Evolutionary conservation across 768 basidiomycete species (phyloP).

Genomic region (Gymnopilus dilepis): DNA sequence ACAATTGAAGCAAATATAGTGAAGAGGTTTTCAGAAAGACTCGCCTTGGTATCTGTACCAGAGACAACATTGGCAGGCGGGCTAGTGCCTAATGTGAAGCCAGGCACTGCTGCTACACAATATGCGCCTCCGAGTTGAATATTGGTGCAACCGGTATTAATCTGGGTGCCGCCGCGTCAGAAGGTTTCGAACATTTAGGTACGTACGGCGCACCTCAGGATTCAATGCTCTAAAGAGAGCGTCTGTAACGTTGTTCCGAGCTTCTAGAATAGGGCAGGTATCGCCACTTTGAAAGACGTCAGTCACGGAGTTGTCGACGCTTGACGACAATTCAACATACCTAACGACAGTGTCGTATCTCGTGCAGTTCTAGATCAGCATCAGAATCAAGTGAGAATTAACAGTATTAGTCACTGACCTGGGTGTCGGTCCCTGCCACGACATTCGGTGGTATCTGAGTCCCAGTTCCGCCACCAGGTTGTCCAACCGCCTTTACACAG

Average conservation of each 20-base stretch:
- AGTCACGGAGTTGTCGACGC: too few relatives aligned
- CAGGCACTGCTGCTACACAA: conserved; percentile 5
- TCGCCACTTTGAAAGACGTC: not conserved
- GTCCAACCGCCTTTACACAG: conserved; percentile 20
- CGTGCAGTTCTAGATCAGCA: conserved; percentile 1
- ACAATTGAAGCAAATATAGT: too few relatives aligned
- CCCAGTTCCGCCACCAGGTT: not conserved
- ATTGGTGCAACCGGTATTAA: conserved; percentile 12
- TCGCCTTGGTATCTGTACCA: conserved; percentile 9
- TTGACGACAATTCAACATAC: not conserved
- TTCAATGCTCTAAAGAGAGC: conserved; percentile 2
- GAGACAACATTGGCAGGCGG: conserved; percentile 10
- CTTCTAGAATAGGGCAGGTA: conserved; percentile 5
- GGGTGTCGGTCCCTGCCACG: conserved; percentile 1
- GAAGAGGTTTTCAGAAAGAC: too few relatives aligned
- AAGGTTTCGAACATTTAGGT: not conserved
- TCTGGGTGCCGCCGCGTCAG: not conserved
- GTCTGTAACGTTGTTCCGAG: conserved; percentile 1
- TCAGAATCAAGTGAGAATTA: too few relatives aligned
- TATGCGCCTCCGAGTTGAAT: conserved; percentile 9
- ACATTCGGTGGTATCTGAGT: conserved; percentile 2
- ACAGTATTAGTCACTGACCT: not conserved
- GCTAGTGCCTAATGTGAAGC: not conserved
- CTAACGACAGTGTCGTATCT: conserved; percentile 7
- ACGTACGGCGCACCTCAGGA: conserved; percentile 2